Percentiles rank a stretch among this genome's conserved stretches.
These are phyloP conservation scores for Hygrophila difformis DNA, from an alignment of 257 asterid genomes.

Conservation along the genomic window DNA sequence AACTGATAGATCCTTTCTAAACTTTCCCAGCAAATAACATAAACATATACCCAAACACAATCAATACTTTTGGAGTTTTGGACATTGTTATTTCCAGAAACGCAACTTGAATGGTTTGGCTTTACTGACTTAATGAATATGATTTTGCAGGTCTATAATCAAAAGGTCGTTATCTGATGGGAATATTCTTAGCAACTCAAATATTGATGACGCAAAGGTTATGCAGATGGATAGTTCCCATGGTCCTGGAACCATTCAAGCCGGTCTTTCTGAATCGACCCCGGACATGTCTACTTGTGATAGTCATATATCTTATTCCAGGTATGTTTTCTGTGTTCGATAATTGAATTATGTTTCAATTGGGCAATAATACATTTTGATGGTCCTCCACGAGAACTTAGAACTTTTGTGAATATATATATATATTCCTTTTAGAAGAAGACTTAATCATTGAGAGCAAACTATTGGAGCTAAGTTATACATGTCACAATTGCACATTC, in stretches of 20 bases:
- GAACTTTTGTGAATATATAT: too few species aligned
- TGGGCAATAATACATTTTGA: constrained; percentile 2
- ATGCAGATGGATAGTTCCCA: constrained; percentile 35
- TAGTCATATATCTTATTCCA: constrained; percentile 40
- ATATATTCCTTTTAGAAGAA: background rate
- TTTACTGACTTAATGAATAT: constrained; percentile 11
- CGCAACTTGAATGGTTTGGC: constrained; percentile 21
- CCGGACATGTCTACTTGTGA: constrained; percentile 64
- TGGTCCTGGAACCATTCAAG: constrained; percentile 24
- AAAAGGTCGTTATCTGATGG: constrained; percentile 90
- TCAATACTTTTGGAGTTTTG: too few species aligned
- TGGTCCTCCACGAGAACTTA: constrained; percentile 1
- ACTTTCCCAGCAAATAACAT: too few species aligned
- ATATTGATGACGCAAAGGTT: constrained; percentile 37
- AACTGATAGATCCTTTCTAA: too few species aligned
- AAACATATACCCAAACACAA: too few species aligned
- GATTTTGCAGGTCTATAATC: constrained; percentile 48
- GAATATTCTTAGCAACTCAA: constrained; percentile 44
- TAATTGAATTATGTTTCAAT: background rate
- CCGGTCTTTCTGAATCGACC: constrained; percentile 49
- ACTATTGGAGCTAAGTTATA: too few species aligned
- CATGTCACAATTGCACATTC: too few species aligned
- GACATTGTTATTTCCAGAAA: background rate
- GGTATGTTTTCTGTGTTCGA: constrained; percentile 31
- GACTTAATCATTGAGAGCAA: background rate